phyloP scores from a whole-genome alignment of 2,329 filamentous ascomycete genomes.

The Monilinia fructigena region DNA sequence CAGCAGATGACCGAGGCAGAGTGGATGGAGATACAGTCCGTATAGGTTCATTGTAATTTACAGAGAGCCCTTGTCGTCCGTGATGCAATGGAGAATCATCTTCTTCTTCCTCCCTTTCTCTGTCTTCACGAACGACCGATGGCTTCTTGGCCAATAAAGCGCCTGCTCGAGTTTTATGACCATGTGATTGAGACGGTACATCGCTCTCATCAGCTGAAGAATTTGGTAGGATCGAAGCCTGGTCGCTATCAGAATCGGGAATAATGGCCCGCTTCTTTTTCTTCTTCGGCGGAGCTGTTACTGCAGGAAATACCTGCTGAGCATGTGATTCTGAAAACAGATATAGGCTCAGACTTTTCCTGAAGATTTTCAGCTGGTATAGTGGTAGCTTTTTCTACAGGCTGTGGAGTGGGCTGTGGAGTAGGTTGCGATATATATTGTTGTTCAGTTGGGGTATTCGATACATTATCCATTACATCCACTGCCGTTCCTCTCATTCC shows the following conservation, averaged over 20 bases:
- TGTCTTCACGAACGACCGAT: slow-evolving; percentile 49
- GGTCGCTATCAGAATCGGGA: slow-evolving; percentile 34
- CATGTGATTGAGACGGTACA: slow-evolving; percentile 23
- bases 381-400: slow-evolving; percentile 13
- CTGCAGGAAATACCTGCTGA: background rate
- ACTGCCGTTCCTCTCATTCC: slow-evolving; percentile 51
- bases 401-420: slow-evolving; percentile 16
- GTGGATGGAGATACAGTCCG: slow-evolving; percentile 35
- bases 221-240: slow-evolving; percentile 32
- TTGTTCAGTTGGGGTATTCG: slow-evolving; percentile 23
- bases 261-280: slow-evolving; percentile 34
- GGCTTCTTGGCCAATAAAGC: slow-evolving; percentile 43
- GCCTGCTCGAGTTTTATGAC: slow-evolving; percentile 30
- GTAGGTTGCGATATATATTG: slow-evolving; percentile 23
- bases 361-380: slow-evolving; percentile 16
- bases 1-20: slow-evolving; percentile 31
- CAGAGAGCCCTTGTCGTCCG: slow-evolving; percentile 21
- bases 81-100: slow-evolving; percentile 31
- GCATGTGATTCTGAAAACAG: slow-evolving; percentile 2
- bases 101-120: slow-evolving; percentile 44
- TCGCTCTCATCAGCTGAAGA: slow-evolving; percentile 40
- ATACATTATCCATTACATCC: slow-evolving; percentile 34
- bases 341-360: background rate
- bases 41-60: slow-evolving; percentile 20
- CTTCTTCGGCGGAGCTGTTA: slow-evolving; percentile 23